Evolutionary conservation across 2,329 filamentous ascomycete genomes (phyloP), one percentile per base, ranked within the genome.

Genomic region (Rhynchosporium graminicola): DNA sequence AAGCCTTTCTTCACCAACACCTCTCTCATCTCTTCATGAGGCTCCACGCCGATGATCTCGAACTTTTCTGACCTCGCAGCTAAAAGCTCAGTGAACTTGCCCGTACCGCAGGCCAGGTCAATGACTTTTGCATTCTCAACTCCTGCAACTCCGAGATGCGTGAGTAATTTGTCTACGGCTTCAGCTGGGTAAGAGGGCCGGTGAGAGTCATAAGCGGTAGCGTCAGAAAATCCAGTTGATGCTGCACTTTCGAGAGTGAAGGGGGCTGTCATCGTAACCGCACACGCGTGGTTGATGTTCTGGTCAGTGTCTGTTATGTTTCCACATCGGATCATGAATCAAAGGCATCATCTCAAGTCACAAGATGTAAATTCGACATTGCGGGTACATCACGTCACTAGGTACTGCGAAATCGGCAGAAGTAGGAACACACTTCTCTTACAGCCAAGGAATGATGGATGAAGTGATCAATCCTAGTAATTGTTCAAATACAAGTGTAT

Each of bases 41-140:
- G 88, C 74, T 90, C 82, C 55, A 91, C 77, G 52, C 87, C 83
- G 51, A 86, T 70, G 65, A 92, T 77, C 38, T 79, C 73, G 74
- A 83, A 90, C 6, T 76, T 71, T 74, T 91, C 89, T 0, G 80
- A 77, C 36, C 87, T 77, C 13, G 74, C 76, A 6, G 84, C 83
- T 40, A 92, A 78, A 20, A 81, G 69, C 72, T 87, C 84, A 0
- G 88, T 90, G 70, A 90, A 87, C 70, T 90, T 90, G 31, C 88
- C 88, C 0, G 87, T 90, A 0, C 88, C 87, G 3, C 87, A 85
- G 1, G 82, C 88, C 20, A 91, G 77, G 72, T 91, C 88, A 29
- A 90, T 73, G 46, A 90, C 75, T 50, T 75, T 80, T 13, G 81
- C 81, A 51, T 77, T 76, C 6, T 75, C 57, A 20, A 78, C 70